Evolutionary conservation across 176 grass and related monocot species (phyloP).

Genomic region (Dendrocalamus sinicus): DNA sequence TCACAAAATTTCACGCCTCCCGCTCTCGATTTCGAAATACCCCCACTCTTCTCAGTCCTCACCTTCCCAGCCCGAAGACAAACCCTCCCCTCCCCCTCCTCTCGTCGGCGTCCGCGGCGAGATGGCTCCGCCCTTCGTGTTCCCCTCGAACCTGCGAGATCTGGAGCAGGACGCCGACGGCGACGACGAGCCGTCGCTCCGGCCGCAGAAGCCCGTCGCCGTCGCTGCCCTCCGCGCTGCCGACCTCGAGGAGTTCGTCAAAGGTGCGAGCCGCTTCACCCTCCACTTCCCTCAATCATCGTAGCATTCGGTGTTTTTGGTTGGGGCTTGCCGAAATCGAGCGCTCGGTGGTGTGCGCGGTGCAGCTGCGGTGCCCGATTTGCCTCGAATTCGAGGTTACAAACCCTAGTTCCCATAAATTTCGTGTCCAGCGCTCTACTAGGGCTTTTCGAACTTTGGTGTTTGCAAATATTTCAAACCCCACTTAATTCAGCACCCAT

Average conservation of each 20-base stretch:
- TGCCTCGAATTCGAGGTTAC: background rate
- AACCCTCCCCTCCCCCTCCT: background rate
- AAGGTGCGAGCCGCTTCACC: slow-evolving; percentile 52
- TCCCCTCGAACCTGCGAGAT: slow-evolving; percentile 72
- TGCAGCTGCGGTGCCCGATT: background rate
- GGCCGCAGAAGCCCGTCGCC: slow-evolving; percentile 62
- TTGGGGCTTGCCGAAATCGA: background rate
- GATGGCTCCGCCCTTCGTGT: slow-evolving; percentile 83
- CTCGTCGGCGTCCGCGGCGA: slow-evolving; percentile 19
- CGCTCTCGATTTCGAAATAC: slow-evolving; percentile 57
- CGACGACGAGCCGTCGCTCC: slow-evolving; percentile 55
- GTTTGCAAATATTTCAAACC: background rate
- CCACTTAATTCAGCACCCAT: background rate
- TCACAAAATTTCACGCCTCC: slow-evolving; percentile 43
- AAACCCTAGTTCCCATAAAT: slow-evolving; percentile 27
- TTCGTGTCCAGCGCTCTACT: background rate
- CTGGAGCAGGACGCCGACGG: slow-evolving; percentile 59
- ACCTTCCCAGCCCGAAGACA: background rate
- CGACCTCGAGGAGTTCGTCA: slow-evolving; percentile 93
- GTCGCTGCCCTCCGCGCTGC: slow-evolving; percentile 66
- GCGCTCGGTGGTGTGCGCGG: background rate
- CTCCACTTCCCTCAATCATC: background rate
- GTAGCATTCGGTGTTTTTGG: too few relatives aligned
- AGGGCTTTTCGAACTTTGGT: background rate
- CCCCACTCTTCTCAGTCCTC: background rate